These are phyloP conservation scores for Xylaria cubensis DNA, from an alignment of 495 filamentous ascomycete genomes.

Conservation along the genomic window DNA sequence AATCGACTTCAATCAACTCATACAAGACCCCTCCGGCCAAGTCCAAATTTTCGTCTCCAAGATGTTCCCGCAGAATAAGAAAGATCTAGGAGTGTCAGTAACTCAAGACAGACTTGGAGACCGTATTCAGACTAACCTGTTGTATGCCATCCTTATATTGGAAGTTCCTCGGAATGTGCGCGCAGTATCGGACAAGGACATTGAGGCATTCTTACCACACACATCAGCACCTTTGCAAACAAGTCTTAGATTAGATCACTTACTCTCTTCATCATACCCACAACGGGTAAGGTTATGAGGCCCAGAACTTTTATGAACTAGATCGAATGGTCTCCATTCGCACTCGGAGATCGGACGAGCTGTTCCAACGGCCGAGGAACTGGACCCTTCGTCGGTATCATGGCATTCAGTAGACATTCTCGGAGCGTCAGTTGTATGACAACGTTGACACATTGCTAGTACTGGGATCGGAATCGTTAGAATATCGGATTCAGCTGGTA, in stretches of 20 bases:
- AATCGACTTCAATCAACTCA: slow-evolving; percentile 44
- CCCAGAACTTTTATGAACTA: slow-evolving; percentile 31
- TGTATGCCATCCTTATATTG: slow-evolving; percentile 45
- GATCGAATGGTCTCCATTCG: slow-evolving; percentile 24
- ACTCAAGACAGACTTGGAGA: background rate
- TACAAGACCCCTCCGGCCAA: slow-evolving; percentile 45
- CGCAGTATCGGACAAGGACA: slow-evolving; percentile 43
- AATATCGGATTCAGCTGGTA: background rate
- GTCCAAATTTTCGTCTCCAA: slow-evolving; percentile 44
- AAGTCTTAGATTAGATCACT: slow-evolving; percentile 10
- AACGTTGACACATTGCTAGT: background rate
- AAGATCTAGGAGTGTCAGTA: slow-evolving; percentile 39
- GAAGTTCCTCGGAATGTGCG: slow-evolving; percentile 43
- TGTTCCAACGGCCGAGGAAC: background rate
- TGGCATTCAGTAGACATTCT: background rate
- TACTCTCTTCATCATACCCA: slow-evolving; percentile 42
- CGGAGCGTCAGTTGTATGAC: background rate
- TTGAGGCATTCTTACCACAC: slow-evolving; percentile 40
- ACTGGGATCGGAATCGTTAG: background rate
- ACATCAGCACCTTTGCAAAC: slow-evolving; percentile 13
- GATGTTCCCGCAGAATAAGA: slow-evolving; percentile 41
- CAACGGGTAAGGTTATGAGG: slow-evolving; percentile 36
- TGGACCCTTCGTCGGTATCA: background rate
- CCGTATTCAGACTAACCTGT: slow-evolving; percentile 31
- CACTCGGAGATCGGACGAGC: slow-evolving; percentile 9